Evolutionary conservation across 2,329 filamentous ascomycete species (phyloP), one percentile per base, ranked within the genome.

Genomic region (Pseudogymnoascus sp.): DNA sequence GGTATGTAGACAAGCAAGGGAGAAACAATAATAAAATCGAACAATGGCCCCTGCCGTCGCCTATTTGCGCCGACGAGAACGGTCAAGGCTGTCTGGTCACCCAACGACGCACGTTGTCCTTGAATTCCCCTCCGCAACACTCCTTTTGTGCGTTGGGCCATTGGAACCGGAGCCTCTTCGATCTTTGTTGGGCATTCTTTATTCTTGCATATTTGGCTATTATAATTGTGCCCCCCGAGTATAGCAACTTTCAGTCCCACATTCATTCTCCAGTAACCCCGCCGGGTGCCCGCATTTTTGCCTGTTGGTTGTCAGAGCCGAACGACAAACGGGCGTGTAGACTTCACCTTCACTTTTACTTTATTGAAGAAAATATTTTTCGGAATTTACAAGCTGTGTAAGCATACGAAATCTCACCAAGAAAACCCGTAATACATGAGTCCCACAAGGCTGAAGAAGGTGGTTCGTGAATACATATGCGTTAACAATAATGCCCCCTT

Each of bases 1-100:
- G 43, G 25, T 30, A 9, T 50, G 14, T 5, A 5, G 14, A 15
- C 14, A 50, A 50, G 43, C 43, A 50, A 50, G 43, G 22, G 43
- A 47, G 1, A 20, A 50, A 11, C 43, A 14, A 30, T 12, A 50
- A 30, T 50, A 50, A 50, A 30, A 12, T 30, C 25, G 25, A 50
- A 30, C 25, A 50, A 50, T 50, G 43, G 43, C 43, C 43, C n/a
- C n/a, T 50, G 43, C 43, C n/a, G 30, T 50, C 43, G 43, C 43
- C 43, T 50, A 30, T 50, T 30, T 25, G 2, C 25, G 43, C 25
- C n/a, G 43, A 30, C 25, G 41, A 47, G 41, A 50, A 50, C 43
- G 25, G n/a, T 30, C n/a, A 18, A 50, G n/a, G 43, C 22, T 28
- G 12, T 41, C 20, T 11, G 22, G 39, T 7, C 14, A 8, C 22